A percentile compares a stretch with the other conserved stretches of the same genome.
Conservation (phyloP, 768 basidiomycete genomes). For the Leccinum ochraceum region DNA sequence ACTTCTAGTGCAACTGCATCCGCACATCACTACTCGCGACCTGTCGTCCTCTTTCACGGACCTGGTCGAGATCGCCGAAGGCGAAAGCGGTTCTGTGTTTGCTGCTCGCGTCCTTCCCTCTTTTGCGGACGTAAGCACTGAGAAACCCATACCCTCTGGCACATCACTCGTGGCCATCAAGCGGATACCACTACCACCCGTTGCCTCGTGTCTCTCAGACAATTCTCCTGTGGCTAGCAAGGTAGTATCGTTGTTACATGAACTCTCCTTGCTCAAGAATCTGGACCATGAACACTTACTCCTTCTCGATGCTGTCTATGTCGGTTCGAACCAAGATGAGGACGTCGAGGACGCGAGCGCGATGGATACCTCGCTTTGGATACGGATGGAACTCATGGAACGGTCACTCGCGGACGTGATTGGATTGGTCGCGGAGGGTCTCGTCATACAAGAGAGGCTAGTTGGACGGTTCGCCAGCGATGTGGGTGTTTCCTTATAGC, state of each 20-base stretch:
- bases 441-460: slow-evolving; percentile 65
- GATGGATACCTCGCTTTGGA: slow-evolving; percentile 70
- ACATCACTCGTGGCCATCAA: slow-evolving; percentile 73
- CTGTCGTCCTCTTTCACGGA: too few species aligned
- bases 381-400: slow-evolving; percentile 90
- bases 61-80: too few species aligned
- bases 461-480: slow-evolving; percentile 80
- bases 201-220: slow-evolving; percentile 30
- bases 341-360: slow-evolving; percentile 1
- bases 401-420: slow-evolving; percentile 83
- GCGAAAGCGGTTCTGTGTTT: too few species aligned
- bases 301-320: slow-evolving; percentile 68
- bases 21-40: slow-evolving; percentile 59
- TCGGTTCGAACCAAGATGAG: slow-evolving; percentile 49
- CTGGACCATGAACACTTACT: slow-evolving; percentile 64
- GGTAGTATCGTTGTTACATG: slow-evolving; percentile 59
- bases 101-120: too few species aligned
- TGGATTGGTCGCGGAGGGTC: slow-evolving; percentile 57
- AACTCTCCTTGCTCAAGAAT: slow-evolving; percentile 59
- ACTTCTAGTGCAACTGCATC: slow-evolving; percentile 46
- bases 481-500: slow-evolving; percentile 45
- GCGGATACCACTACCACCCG: slow-evolving; percentile 56
- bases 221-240: slow-evolving; percentile 52
- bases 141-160: slow-evolving; percentile 29
- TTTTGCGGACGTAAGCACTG: slow-evolving; percentile 14